These are phyloP conservation scores for Fusarium compactum DNA, from an alignment of 2,329 filamentous ascomycete genomes.

Conservation along the genomic window DNA sequence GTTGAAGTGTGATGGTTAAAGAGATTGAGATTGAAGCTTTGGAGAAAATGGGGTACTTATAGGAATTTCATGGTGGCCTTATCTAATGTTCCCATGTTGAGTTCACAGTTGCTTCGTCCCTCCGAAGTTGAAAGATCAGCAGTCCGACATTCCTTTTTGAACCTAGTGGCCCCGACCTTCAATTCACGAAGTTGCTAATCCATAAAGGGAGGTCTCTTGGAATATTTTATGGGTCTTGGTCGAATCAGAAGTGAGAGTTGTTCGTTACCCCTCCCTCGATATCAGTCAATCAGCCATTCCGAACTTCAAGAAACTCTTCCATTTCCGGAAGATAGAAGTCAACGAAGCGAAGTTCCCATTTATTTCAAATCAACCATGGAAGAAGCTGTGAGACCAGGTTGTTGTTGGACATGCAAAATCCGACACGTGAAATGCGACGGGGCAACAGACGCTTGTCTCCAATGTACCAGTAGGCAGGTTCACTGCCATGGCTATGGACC, in stretches of 20 bases:
- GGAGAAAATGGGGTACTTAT: background rate
- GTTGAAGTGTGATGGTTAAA: rapidly evolving
- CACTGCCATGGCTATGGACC: background rate
- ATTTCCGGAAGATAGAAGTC: background rate
- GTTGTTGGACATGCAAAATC: constrained; percentile 3
- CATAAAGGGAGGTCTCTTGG: background rate
- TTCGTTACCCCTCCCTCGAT: background rate
- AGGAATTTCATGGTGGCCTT: background rate
- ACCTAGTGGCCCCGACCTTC: no score
- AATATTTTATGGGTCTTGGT: no score
- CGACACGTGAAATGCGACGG: background rate
- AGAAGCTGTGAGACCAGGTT: background rate
- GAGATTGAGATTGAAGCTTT: rapidly evolving
- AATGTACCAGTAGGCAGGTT: background rate
- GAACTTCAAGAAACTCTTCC: background rate
- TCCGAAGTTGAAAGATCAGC: background rate
- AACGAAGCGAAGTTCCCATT: background rate
- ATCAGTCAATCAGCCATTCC: background rate
- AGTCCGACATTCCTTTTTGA: background rate
- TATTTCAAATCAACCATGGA: background rate
- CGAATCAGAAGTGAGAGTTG: background rate
- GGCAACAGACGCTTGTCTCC: background rate
- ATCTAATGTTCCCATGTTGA: background rate
- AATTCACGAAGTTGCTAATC: background rate
- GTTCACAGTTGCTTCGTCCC: background rate